Evolutionary conservation across 2,329 filamentous ascomycete genomes (phyloP).

Genomic region (Moelleriella libera): DNA sequence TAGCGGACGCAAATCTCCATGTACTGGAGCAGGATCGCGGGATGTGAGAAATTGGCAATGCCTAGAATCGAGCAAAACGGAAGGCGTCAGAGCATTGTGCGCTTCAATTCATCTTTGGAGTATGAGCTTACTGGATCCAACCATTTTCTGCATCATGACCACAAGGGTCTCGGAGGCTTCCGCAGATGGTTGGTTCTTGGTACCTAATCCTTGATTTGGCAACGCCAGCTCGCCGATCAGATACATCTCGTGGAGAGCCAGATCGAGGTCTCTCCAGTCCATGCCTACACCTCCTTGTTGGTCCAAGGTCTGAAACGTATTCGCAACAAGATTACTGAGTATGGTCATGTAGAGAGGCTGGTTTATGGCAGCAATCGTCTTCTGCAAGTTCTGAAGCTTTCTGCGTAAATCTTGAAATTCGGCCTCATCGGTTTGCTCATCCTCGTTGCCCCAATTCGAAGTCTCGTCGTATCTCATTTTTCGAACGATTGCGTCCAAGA

Average conservation of each 20-base stretch:
- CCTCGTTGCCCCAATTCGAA: constrained; percentile 81
- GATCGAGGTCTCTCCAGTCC: constrained; percentile 89
- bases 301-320: constrained; percentile 69
- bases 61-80: constrained; percentile 30
- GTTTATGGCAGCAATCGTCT: constrained; percentile 81
- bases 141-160: constrained; percentile 91
- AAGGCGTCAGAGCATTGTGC: background rate
- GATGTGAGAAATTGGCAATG: constrained; percentile 74
- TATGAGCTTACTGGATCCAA: constrained; percentile 60
- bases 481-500: constrained; percentile 78
- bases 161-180: constrained; percentile 69
- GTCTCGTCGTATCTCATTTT: constrained; percentile 99
- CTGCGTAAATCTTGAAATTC: constrained; percentile 94
- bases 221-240: constrained; percentile 90
- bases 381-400: constrained; percentile 77
- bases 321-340: constrained; percentile 75
- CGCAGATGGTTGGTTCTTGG: constrained; percentile 69
- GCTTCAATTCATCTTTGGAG: background rate
- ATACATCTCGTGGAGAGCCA: constrained; percentile 91
- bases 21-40: constrained; percentile 85
- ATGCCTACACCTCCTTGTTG: constrained; percentile 53
- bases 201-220: constrained; percentile 72
- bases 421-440: constrained; percentile 90
- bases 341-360: constrained; percentile 80
- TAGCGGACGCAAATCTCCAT: constrained; percentile 98